Percentiles rank a stretch among this genome's conserved stretches.
Evolutionary conservation across 371 early-diverging fungal genomes (phyloP).

Genomic region (Apophysomyces sp.): DNA sequence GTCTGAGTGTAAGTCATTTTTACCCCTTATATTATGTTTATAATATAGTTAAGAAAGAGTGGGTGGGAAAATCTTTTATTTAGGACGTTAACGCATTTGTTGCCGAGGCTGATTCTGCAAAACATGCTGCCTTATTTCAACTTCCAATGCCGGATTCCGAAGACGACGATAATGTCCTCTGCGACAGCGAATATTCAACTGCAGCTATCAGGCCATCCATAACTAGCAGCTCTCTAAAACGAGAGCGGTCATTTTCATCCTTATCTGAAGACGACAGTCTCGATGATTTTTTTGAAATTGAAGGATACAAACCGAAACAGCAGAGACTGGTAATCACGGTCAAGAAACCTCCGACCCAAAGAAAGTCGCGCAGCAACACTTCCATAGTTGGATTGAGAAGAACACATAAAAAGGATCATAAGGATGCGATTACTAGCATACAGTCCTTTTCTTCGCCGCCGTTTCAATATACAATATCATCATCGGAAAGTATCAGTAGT

Average conservation of each 20-base stretch:
- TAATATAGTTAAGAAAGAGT: not conserved
- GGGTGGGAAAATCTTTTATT: not conserved
- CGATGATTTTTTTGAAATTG: not conserved
- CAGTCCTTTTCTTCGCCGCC: not conserved
- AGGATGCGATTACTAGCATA: not conserved
- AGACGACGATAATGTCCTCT: not conserved
- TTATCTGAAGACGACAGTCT: not conserved
- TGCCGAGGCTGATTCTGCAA: conserved; percentile 35
- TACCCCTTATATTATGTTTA: not conserved
- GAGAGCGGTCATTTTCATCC: not conserved
- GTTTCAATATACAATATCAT: not conserved
- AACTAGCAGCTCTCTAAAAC: not conserved
- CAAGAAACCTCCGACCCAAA: not conserved
- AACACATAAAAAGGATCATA: not conserved
- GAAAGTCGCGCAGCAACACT: not conserved
- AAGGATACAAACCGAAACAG: not conserved
- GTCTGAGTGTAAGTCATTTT: conserved; percentile 29
- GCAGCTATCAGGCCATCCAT: not conserved
- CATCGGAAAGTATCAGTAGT: conserved; percentile 9
- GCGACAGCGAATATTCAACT: not conserved
- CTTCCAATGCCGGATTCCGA: not conserved
- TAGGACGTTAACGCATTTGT: conserved; percentile 50
- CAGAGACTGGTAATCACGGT: not conserved
- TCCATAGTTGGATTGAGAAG: not conserved
- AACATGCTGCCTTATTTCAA: conserved; percentile 13